Conservation (phyloP, 805 yeast species). For the Candida berthetii region DNA sequence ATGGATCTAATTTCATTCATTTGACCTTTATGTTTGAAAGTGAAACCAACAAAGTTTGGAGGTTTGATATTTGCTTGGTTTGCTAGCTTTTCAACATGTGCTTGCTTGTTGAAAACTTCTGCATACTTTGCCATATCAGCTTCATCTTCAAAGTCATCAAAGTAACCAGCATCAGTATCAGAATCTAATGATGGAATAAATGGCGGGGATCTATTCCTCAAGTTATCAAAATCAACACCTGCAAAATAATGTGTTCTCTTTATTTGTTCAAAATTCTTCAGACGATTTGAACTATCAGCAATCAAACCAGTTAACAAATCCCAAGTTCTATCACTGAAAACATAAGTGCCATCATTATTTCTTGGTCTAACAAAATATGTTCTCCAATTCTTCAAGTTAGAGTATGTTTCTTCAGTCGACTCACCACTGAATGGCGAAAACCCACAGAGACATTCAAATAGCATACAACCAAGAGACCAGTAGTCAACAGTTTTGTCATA, state of each 20-base stretch:
- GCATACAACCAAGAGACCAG: slow-evolving; percentile 98
- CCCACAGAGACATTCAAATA: slow-evolving; percentile 93
- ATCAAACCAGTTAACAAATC: slow-evolving; percentile 72
- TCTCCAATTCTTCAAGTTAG: slow-evolving; percentile 90
- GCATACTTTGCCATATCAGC: slow-evolving; percentile 97
- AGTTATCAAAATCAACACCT: slow-evolving; percentile 72
- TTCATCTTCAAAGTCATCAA: slow-evolving; percentile 95
- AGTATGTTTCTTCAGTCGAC: slow-evolving; percentile 89
- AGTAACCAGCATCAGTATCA: slow-evolving; percentile 97
- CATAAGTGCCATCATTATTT: slow-evolving; percentile 84
- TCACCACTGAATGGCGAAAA: slow-evolving; percentile 97
- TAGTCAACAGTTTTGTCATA: slow-evolving; percentile 97
- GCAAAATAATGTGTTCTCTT: slow-evolving; percentile 74
- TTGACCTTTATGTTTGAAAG: slow-evolving; percentile 73
- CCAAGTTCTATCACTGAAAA: slow-evolving; percentile 97
- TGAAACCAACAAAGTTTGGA: slow-evolving; percentile 87
- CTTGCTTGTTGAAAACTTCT: slow-evolving; percentile 92
- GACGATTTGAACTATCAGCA: slow-evolving; percentile 70
- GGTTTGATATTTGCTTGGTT: slow-evolving; percentile 53
- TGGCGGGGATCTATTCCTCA: slow-evolving; percentile 79
- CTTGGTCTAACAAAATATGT: slow-evolving; percentile 84
- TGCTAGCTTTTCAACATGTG: slow-evolving; percentile 74
- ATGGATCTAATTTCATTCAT: slow-evolving; percentile 17
- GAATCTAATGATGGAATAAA: slow-evolving; percentile 95
- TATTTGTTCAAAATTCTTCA: slow-evolving; percentile 76